A percentile compares a stretch with the other conserved stretches of the same genome.
Conservation (phyloP, 192 early-diverging fungal genomes). For the Coemansia sp. region DNA sequence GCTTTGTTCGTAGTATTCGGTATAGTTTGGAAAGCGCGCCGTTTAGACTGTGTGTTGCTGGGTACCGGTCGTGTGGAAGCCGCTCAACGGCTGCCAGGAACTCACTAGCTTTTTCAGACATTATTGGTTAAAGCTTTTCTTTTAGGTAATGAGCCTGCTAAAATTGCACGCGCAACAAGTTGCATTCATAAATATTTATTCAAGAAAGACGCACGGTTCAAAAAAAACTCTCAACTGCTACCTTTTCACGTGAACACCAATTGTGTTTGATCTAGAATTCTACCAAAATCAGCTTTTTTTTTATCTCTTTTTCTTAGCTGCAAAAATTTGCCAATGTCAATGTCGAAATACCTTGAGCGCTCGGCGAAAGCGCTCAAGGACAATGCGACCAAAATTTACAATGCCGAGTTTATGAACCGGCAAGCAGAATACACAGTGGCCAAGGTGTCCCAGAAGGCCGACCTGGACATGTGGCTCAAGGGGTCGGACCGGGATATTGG, state of each 20-base stretch:
- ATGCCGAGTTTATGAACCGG: conserved; percentile 58
- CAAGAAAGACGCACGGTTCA: background rate
- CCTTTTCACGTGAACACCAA: no score
- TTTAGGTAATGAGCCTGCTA: background rate
- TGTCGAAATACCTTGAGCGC: conserved; percentile 36
- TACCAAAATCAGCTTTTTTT: background rate
- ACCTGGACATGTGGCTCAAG: conserved; percentile 72
- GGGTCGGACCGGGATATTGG: conserved; percentile 94
- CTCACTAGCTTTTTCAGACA: conserved; percentile 21
- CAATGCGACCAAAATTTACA: conserved; percentile 25
- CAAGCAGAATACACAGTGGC: conserved; percentile 70
- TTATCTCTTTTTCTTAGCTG: background rate
- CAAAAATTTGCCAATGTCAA: background rate
- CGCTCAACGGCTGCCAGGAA: conserved; percentile 35
- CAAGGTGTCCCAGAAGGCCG: conserved; percentile 59
- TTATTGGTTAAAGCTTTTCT: background rate
- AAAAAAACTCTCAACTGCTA: no score
- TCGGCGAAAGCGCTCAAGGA: conserved; percentile 30
- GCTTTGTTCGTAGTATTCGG: conserved; percentile 7
- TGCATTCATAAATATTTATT: conserved; percentile 9
- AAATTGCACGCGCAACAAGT: background rate
- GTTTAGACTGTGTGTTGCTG: conserved; percentile 28
- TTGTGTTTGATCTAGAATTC: background rate
- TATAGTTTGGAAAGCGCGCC: conserved; percentile 7
- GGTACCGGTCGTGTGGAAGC: conserved; percentile 35